A percentile compares a stretch with the other conserved stretches of the same genome.
Conservation (phyloP, 73 alveolate genomes). For the Paramecium biaurelia region DNA sequence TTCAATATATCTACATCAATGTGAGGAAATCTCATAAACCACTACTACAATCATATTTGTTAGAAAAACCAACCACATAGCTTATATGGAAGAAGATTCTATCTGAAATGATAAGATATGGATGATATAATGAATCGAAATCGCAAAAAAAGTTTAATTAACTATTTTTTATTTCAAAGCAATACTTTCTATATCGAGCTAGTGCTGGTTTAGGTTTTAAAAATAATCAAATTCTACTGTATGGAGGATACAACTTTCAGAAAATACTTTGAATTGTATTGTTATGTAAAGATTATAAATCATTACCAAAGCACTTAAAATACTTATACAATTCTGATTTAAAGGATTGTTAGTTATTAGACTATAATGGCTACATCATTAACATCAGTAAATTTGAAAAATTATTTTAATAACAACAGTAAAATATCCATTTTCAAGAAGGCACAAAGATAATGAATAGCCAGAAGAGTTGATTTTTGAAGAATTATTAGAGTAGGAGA, state of each 20-base stretch:
- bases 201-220: background rate
- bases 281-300: background rate
- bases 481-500: background rate
- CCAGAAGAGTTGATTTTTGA: constrained; percentile 11
- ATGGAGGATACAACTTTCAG: background rate
- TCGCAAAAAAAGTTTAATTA: background rate
- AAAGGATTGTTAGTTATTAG: background rate
- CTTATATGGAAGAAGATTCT: too few species aligned
- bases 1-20: background rate
- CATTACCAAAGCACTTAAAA: too few species aligned
- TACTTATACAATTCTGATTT: too few species aligned
- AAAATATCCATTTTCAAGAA: background rate
- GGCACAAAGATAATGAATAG: background rate
- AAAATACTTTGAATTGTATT: background rate
- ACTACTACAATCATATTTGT: too few species aligned
- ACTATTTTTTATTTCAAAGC: background rate
- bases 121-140: too few species aligned
- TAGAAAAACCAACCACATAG: too few species aligned
- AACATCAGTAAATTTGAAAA: background rate
- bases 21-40: background rate
- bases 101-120: too few species aligned
- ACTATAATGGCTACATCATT: background rate
- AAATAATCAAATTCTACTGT: background rate
- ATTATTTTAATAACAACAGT: background rate
- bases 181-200: background rate